Conservation (phyloP, 345 rosid species). For the Sonneratia alba region DNA sequence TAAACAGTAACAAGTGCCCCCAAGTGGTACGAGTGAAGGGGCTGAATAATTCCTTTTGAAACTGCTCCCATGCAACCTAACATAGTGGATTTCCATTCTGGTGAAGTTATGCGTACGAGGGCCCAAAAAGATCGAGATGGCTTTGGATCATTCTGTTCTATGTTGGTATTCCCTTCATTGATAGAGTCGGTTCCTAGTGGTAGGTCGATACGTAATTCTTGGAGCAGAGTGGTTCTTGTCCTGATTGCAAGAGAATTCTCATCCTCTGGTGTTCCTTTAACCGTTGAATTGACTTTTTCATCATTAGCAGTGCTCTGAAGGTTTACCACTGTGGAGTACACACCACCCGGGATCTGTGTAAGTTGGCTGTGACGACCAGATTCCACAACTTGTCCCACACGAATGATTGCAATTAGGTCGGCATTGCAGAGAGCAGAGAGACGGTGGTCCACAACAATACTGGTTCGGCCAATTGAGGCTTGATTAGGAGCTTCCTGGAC, state of each 20-base stretch:
- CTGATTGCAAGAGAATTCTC: neutral
- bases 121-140: slow-evolving; percentile 12
- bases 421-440: slow-evolving; percentile 16
- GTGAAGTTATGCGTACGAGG: slow-evolving; percentile 15
- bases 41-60: slow-evolving; percentile 16
- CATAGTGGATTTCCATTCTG: slow-evolving; percentile 21
- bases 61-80: slow-evolving; percentile 20
- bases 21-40: slow-evolving; percentile 14
- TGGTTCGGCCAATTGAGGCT: slow-evolving; percentile 19
- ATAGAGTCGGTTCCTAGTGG: neutral
- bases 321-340: slow-evolving; percentile 22
- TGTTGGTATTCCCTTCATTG: neutral
- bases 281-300: neutral
- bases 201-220: neutral
- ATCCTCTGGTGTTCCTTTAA: slow-evolving; percentile 1
- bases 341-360: slow-evolving; percentile 11
- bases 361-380: slow-evolving; percentile 16
- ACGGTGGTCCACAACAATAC: slow-evolving; percentile 19
- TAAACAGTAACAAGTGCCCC: slow-evolving; percentile 19
- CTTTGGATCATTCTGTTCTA: slow-evolving; percentile 4
- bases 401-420: slow-evolving; percentile 14
- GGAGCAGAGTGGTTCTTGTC: slow-evolving; percentile 1
- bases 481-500: slow-evolving; percentile 27
- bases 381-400: slow-evolving; percentile 13
- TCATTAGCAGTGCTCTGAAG: slow-evolving; percentile 19